phyloP scores from a whole-genome alignment of 2,329 filamentous ascomycete genomes.

The Parafenestella ontariensis region DNA sequence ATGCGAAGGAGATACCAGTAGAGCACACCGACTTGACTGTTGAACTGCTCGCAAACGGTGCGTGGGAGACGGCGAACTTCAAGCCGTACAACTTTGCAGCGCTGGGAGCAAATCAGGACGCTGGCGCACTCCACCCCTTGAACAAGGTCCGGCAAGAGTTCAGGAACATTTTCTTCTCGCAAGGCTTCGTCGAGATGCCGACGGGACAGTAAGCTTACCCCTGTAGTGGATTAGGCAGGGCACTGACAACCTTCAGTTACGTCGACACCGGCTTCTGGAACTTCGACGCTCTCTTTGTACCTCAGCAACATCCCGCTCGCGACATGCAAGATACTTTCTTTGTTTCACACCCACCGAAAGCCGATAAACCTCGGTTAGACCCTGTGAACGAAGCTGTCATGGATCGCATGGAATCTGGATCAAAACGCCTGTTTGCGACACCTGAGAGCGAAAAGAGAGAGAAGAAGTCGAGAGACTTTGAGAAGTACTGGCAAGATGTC shows the following conservation, averaged over 20 bases:
- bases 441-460: slow-evolving; percentile 61
- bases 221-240: background rate
- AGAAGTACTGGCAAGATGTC: slow-evolving; percentile 88
- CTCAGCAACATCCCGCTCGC: slow-evolving; percentile 95
- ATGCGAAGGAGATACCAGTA: slow-evolving; percentile 84
- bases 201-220: slow-evolving; percentile 69
- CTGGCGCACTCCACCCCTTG: slow-evolving; percentile 62
- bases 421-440: slow-evolving; percentile 62
- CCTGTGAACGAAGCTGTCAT: slow-evolving; percentile 56
- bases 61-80: slow-evolving; percentile 92
- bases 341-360: slow-evolving; percentile 84
- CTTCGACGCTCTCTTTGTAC: slow-evolving; percentile 95
- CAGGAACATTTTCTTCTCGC: slow-evolving; percentile 98
- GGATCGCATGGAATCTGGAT: slow-evolving; percentile 57
- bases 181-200: slow-evolving; percentile 98
- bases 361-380: slow-evolving; percentile 70
- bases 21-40: slow-evolving; percentile 95
- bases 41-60: slow-evolving; percentile 86
- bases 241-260: slow-evolving; percentile 58
- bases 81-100: slow-evolving; percentile 84
- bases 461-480: slow-evolving; percentile 68
- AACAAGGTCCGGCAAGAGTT: slow-evolving; percentile 97
- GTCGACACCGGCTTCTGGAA: slow-evolving; percentile 99
- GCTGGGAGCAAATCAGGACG: slow-evolving; percentile 67
- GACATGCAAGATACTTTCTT: slow-evolving; percentile 99